Conservation (phyloP, 352 stramenopile genomes). For the Pythium myriotylum region DNA sequence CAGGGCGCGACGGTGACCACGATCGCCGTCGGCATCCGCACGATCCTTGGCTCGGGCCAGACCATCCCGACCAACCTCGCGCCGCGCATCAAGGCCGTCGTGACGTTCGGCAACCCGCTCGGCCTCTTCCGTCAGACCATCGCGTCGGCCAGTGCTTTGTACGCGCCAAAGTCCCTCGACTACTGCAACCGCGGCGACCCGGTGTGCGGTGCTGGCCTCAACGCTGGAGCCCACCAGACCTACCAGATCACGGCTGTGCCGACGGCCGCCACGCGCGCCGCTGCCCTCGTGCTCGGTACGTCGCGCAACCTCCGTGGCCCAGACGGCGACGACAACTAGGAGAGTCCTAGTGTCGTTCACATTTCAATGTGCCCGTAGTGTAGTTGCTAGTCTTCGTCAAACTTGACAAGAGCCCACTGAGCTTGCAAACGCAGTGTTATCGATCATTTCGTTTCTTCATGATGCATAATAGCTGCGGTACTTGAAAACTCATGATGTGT, state of each 20-base stretch:
- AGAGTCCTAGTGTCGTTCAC: too few species aligned
- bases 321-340: too few species aligned
- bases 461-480: too few species aligned
- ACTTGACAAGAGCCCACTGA: too few species aligned
- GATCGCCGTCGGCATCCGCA: conserved; percentile 30
- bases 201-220: conserved; percentile 12
- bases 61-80: conserved; percentile 24
- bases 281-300: not conserved
- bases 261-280: not conserved
- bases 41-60: conserved; percentile 23
- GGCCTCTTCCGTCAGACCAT: conserved; percentile 8
- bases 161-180: conserved; percentile 15
- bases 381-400: too few species aligned
- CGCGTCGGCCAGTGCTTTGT: conserved; percentile 10
- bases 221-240: conserved; percentile 6
- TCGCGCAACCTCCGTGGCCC: not conserved
- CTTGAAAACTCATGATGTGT: too few species aligned
- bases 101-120: conserved; percentile 27
- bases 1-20: conserved; percentile 21
- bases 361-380: too few species aligned
- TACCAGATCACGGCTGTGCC: conserved; percentile 5
- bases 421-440: too few species aligned
- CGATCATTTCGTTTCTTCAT: too few species aligned
- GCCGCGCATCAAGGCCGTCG: conserved; percentile 35
- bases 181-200: conserved; percentile 22